Evolutionary conservation across 176 grass and related monocot species (phyloP).

Genomic region (Oryza nivara): DNA sequence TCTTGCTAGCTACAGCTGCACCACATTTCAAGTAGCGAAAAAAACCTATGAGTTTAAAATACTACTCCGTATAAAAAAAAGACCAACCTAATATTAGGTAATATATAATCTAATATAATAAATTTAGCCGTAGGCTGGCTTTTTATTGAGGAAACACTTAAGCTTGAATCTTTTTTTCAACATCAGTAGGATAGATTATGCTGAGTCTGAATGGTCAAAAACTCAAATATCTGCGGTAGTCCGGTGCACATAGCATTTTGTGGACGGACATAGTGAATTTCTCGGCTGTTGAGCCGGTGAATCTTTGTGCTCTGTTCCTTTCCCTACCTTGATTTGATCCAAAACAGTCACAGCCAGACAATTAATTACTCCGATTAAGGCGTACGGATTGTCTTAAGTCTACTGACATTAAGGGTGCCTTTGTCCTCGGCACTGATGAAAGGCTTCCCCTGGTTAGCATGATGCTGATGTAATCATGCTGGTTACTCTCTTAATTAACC

Average conservation of each 20-base stretch:
- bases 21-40: too few relatives aligned
- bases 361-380: conserved; percentile 13
- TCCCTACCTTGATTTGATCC: conserved; percentile 21
- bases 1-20: too few relatives aligned
- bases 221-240: too few relatives aligned
- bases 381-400: conserved; percentile 32
- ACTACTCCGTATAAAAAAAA: too few relatives aligned
- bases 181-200: too few relatives aligned
- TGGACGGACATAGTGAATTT: conserved; percentile 39
- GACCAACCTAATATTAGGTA: too few relatives aligned
- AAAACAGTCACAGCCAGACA: not conserved
- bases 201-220: not conserved
- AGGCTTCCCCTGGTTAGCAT: not conserved
- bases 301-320: conserved; percentile 48
- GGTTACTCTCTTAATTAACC: not conserved
- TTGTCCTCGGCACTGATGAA: not conserved
- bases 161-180: too few relatives aligned
- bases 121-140: too few relatives aligned
- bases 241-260: conserved; percentile 17
- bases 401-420: conserved; percentile 11
- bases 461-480: conserved; percentile 30
- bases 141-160: too few relatives aligned
- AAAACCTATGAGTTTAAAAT: too few relatives aligned
- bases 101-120: too few relatives aligned
- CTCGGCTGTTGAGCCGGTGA: conserved; percentile 17